phyloP scores from a whole-genome alignment of 1,284 basidiomycete genomes.

The Apiotrichum mycotoxinovorans region DNA sequence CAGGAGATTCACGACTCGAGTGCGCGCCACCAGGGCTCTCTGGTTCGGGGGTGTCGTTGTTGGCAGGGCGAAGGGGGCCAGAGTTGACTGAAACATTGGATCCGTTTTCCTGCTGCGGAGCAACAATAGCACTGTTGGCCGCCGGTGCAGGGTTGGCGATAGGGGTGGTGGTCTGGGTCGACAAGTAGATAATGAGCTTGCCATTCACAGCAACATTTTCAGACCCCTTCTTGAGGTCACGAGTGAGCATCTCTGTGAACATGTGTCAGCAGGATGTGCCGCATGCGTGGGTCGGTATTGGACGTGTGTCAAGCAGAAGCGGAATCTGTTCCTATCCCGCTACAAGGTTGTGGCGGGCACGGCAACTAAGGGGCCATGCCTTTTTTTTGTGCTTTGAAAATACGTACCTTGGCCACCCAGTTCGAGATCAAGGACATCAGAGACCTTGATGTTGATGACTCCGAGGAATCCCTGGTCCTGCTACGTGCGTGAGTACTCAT shows the following conservation, averaged over 20 bases:
- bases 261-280: neutral
- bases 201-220: conserved; percentile 83
- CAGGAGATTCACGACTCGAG: conserved; percentile 32
- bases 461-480: conserved; percentile 87
- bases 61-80: conserved; percentile 20
- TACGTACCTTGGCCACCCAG: conserved; percentile 74
- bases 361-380: neutral
- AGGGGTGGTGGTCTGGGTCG: conserved; percentile 72
- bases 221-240: conserved; percentile 78
- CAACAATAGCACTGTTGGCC: conserved; percentile 38
- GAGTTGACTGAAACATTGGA: conserved; percentile 37
- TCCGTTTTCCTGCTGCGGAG: conserved; percentile 24
- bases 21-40: conserved; percentile 10
- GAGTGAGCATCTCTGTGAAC: conserved; percentile 67
- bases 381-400: no score
- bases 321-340: neutral
- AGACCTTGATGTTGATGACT: conserved; percentile 85
- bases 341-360: neutral
- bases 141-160: conserved; percentile 66
- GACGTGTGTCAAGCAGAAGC: no score
- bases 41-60: conserved; percentile 18
- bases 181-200: conserved; percentile 75
- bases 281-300: neutral
- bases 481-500: neutral
- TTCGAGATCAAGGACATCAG: conserved; percentile 84